These are phyloP conservation scores for Colletotrichum sp. DNA, from an alignment of 2,329 filamentous ascomycete species.

Conservation along the genomic window DNA sequence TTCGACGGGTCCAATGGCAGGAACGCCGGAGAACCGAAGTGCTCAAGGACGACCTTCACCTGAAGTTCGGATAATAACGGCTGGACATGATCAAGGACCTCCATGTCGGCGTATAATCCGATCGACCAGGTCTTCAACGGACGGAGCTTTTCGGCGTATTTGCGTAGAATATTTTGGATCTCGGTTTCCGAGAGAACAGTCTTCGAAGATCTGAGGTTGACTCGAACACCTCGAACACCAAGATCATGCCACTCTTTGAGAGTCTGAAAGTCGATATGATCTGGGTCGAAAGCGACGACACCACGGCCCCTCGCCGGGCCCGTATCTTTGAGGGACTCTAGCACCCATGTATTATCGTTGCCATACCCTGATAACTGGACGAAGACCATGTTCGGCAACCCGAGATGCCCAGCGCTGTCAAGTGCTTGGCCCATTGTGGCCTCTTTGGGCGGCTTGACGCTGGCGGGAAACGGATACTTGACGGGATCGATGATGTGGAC, in stretches of 20 bases:
- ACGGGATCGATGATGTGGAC: background rate
- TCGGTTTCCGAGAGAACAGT: background rate
- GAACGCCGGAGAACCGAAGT: background rate
- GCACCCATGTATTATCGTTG: background rate
- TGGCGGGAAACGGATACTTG: background rate
- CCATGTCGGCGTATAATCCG: background rate
- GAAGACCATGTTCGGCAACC: background rate
- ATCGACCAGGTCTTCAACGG: background rate
- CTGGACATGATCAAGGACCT: background rate
- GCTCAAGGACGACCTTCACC: background rate
- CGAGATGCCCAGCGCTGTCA: rapidly evolving
- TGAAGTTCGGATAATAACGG: background rate
- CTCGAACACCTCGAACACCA: background rate
- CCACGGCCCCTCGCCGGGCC: background rate
- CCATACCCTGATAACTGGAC: background rate
- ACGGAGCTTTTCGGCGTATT: background rate
- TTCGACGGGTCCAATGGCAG: background rate
- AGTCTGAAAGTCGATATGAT: background rate
- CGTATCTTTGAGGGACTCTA: background rate
- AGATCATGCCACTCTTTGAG: background rate
- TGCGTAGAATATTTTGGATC: rapidly evolving
- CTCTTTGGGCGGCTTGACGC: background rate
- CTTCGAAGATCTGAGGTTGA: background rate
- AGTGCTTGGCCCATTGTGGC: background rate
- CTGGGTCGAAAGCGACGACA: background rate